These are phyloP conservation scores for Cenococcum geophilum DNA, from an alignment of 495 filamentous ascomycete genomes.

Conservation along the genomic window DNA sequence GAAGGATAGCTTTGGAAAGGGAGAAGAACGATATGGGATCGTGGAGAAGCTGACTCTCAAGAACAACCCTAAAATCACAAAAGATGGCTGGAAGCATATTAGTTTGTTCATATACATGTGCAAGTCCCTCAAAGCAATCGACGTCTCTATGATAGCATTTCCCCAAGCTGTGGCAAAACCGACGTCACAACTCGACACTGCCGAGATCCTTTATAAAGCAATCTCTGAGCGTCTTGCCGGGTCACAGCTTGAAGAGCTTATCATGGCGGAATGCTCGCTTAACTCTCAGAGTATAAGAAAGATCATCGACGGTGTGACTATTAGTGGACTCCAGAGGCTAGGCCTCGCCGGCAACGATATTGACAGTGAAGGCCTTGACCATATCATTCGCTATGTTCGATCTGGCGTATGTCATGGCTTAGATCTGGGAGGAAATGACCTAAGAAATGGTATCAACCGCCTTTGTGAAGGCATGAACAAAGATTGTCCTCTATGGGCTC, in stretches of 20 bases:
- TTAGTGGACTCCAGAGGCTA: conserved; percentile 67
- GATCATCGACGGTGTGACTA: conserved; percentile 68
- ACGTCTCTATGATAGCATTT: conserved; percentile 80
- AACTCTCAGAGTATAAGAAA: conserved; percentile 60
- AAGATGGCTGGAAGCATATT: conserved; percentile 87
- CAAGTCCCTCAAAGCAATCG: conserved; percentile 75
- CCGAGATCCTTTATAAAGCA: conserved; percentile 62
- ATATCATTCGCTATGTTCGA: conserved; percentile 68
- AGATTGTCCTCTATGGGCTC: conserved; percentile 63
- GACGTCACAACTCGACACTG: conserved; percentile 42
- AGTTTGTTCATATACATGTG: conserved; percentile 86
- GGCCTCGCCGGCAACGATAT: conserved; percentile 78
- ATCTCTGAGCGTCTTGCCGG: conserved; percentile 71
- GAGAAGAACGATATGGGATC: conserved; percentile 54
- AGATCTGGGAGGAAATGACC: conserved; percentile 88
- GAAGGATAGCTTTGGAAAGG: conserved; percentile 44
- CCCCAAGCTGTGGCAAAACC: conserved; percentile 45
- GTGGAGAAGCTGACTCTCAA: conserved; percentile 88
- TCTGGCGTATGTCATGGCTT: conserved; percentile 76
- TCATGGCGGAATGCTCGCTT: conserved; percentile 71
- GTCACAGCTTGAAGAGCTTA: conserved; percentile 72
- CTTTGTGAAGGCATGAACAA: conserved; percentile 58
- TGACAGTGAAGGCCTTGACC: conserved; percentile 62
- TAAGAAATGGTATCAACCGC: conserved; percentile 61
- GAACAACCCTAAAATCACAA: conserved; percentile 74